A percentile compares a stretch with the other conserved stretches of the same genome.
These are phyloP conservation scores for Auricularia heimuer DNA, from an alignment of 768 basidiomycete species.

Conservation along the genomic window DNA sequence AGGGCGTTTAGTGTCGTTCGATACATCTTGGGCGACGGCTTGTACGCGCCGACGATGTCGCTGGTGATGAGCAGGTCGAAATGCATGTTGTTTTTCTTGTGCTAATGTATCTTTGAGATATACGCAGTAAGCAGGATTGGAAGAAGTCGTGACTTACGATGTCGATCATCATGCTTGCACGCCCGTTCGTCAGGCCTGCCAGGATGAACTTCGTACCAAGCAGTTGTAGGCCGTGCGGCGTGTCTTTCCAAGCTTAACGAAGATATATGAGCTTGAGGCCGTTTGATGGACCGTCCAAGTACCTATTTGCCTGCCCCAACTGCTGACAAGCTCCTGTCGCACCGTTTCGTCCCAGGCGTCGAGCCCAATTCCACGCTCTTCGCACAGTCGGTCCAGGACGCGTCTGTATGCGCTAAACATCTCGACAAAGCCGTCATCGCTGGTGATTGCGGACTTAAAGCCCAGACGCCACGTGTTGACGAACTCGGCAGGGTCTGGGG, in stretches of 20 bases:
- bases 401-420: neutral
- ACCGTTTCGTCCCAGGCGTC: neutral
- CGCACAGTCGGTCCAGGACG: conserved; percentile 1
- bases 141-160: neutral
- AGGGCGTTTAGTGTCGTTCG: neutral
- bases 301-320: neutral
- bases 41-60: conserved; percentile 3
- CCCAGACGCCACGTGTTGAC: neutral
- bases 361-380: neutral
- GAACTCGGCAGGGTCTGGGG: neutral
- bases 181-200: neutral
- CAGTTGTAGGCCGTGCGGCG: neutral
- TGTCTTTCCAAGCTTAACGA: neutral
- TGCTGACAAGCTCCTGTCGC: neutral
- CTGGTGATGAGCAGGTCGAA: conserved; percentile 4
- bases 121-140: neutral
- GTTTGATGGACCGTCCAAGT: too few relatives aligned
- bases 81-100: neutral
- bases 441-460: neutral
- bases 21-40: conserved; percentile 2
- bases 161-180: neutral
- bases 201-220: conserved; percentile 1
- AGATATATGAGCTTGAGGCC: neutral
- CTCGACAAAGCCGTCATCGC: neutral
- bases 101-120: neutral